A percentile compares a stretch with the other conserved stretches of the same genome.
Conservation (phyloP, 805 yeast genomes). For the Ogataea wickerhamii region DNA sequence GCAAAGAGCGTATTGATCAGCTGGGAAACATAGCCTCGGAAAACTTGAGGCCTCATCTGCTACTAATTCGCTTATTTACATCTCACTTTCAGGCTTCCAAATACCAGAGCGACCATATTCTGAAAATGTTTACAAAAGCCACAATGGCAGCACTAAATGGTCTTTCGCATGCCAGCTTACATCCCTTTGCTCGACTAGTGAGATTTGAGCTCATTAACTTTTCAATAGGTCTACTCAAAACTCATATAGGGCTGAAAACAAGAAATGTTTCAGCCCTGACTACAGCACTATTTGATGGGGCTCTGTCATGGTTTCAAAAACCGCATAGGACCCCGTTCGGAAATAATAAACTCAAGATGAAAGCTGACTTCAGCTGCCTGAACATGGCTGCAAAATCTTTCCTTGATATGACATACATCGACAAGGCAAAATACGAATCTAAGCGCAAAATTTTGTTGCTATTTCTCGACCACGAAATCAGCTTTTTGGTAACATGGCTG, state of each 20-base stretch:
- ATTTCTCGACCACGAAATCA: constrained; percentile 74
- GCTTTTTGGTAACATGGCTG: constrained; percentile 73
- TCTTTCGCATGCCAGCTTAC: constrained; percentile 61
- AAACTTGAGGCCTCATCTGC: constrained; percentile 60
- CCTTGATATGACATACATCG: constrained; percentile 21
- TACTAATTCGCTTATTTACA: constrained; percentile 61
- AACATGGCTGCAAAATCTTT: constrained; percentile 44
- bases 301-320: constrained; percentile 73
- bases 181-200: constrained; percentile 73
- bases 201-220: constrained; percentile 73
- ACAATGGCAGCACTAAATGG: constrained; percentile 52
- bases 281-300: constrained; percentile 55
- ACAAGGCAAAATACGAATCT: constrained; percentile 33
- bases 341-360: constrained; percentile 66
- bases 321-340: constrained; percentile 77
- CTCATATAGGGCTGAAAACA: constrained; percentile 49
- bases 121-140: constrained; percentile 65
- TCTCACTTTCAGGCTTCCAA: constrained; percentile 79
- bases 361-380: constrained; percentile 62
- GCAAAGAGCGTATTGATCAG: constrained; percentile 53
- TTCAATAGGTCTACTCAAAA: constrained; percentile 59
- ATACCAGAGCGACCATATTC: constrained; percentile 64
- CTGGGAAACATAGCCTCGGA: constrained; percentile 47
- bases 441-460: constrained; percentile 55
- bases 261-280: constrained; percentile 45